A percentile compares a stretch with the other conserved stretches of the same genome.
Evolutionary conservation across 2,329 filamentous ascomycete genomes (phyloP).

Genomic region (Sporothrix euskadiensis): DNA sequence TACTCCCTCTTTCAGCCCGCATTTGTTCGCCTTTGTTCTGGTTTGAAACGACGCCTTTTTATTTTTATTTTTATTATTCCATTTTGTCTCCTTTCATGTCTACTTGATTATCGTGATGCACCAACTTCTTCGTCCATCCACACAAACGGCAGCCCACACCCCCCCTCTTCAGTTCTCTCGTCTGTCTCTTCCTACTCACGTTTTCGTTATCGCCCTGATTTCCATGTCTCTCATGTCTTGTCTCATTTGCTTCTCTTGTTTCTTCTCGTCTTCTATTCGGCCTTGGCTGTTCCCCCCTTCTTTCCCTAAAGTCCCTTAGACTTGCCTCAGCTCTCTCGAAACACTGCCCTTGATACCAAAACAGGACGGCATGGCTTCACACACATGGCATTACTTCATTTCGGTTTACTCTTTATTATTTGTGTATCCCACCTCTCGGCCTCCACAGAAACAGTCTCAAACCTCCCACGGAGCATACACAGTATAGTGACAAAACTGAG

Average conservation of each 20-base stretch:
- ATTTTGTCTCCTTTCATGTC: neutral
- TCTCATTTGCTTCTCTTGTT: conserved; percentile 6
- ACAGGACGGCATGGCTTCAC: neutral
- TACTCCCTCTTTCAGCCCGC: neutral
- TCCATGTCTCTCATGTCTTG: neutral
- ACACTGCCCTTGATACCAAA: neutral
- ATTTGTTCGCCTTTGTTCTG: neutral
- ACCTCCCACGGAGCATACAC: neutral
- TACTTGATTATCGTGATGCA: neutral
- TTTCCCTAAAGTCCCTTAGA: neutral
- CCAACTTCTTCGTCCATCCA: neutral
- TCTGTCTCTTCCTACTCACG: neutral
- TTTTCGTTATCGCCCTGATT: neutral
- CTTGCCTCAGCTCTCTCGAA: conserved; percentile 17
- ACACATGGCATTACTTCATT: neutral
- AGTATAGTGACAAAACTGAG: neutral
- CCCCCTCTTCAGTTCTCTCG: neutral
- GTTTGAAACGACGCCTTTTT: neutral
- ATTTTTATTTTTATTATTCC: too few species aligned
- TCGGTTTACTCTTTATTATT: neutral
- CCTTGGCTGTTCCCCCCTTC: neutral
- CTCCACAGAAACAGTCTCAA: conserved; percentile 8
- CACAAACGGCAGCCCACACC: conserved; percentile 14
- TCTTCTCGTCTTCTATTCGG: conserved; percentile 16
- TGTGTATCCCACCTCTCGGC: neutral